Percentiles rank a stretch among this genome's conserved stretches.
phyloP scores from a whole-genome alignment of 805 yeast species.

The Saccharomycopsis babjevae region DNA sequence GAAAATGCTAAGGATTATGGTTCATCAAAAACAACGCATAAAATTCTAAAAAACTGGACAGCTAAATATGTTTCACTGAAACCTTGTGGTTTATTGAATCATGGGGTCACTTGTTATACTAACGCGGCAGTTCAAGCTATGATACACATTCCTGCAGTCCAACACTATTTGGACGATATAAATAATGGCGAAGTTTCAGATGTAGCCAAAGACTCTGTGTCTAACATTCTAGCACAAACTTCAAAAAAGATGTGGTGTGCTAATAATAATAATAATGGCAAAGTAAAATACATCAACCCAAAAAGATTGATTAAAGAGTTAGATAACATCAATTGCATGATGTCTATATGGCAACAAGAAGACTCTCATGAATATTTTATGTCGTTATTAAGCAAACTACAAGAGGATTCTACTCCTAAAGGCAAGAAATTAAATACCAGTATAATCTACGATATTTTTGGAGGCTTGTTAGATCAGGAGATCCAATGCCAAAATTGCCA shows the following conservation, averaged over 20 bases:
- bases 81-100: conserved; percentile 71
- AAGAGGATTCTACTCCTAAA: conserved; percentile 86
- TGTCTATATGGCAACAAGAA: conserved; percentile 96
- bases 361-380: conserved; percentile 96
- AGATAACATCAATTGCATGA: conserved; percentile 86
- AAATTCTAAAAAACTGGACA: conserved; percentile 65
- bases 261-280: not conserved
- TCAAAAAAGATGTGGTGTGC: conserved; percentile 54
- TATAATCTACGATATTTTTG: conserved; percentile 85
- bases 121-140: conserved; percentile 89
- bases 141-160: conserved; percentile 83
- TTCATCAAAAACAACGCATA: conserved; percentile 38
- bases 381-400: conserved; percentile 80
- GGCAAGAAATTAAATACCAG: conserved; percentile 77
- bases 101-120: conserved; percentile 95
- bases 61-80: conserved; percentile 35
- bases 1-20: conserved; percentile 56
- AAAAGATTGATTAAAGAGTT: conserved; percentile 58
- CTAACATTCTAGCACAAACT: conserved; percentile 58
- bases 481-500: conserved; percentile 79
- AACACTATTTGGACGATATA: conserved; percentile 69
- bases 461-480: conserved; percentile 76
- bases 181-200: conserved; percentile 37
- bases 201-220: conserved; percentile 46
- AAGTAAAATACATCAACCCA: conserved; percentile 60